Percentiles rank a stretch among this genome's conserved stretches.
phyloP scores from a whole-genome alignment of 1,284 basidiomycete species.

The Anthracocystis panici-leucophaei region DNA sequence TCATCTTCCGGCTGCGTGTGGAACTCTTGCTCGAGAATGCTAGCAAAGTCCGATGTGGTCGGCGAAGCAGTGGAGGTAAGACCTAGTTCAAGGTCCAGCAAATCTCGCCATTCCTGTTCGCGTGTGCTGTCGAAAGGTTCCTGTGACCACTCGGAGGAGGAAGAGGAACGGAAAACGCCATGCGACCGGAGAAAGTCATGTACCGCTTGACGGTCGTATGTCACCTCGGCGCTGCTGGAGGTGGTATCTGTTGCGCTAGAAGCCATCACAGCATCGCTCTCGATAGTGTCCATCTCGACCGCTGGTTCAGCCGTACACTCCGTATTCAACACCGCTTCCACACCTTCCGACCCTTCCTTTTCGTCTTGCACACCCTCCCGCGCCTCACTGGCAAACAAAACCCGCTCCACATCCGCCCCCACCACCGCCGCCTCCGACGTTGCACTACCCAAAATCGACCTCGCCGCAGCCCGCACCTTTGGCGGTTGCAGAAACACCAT shows the following conservation, averaged over 20 bases:
- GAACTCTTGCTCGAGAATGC: constrained; percentile 8
- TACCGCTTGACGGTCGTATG: constrained; percentile 40
- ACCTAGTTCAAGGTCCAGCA: constrained; percentile 48
- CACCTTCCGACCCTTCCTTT: neutral
- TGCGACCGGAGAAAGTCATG: constrained; percentile 41
- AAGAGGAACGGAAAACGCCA: constrained; percentile 26
- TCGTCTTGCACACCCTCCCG: neutral
- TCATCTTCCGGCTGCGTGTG: neutral
- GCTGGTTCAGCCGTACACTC: constrained; percentile 22
- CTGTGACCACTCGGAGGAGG: constrained; percentile 3
- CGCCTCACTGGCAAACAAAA: constrained; percentile 12
- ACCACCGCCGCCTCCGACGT: constrained; percentile 8
- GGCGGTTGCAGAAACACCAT: constrained; percentile 61
- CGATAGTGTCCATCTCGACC: neutral
- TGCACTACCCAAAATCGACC: constrained; percentile 26
- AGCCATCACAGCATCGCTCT: neutral
- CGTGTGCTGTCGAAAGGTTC: constrained; percentile 11
- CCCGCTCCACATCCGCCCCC: constrained; percentile 9
- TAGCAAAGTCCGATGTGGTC: neutral
- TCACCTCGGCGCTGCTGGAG: neutral
- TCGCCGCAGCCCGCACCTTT: constrained; percentile 38
- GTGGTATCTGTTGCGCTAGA: neutral
- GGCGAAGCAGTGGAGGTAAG: constrained; percentile 7
- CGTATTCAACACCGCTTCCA: neutral
- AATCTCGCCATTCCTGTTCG: constrained; percentile 43